A percentile compares a stretch with the other conserved stretches of the same genome.
phyloP scores from a whole-genome alignment of 805 yeast genomes.

The Teunomyces gatunensis region DNA sequence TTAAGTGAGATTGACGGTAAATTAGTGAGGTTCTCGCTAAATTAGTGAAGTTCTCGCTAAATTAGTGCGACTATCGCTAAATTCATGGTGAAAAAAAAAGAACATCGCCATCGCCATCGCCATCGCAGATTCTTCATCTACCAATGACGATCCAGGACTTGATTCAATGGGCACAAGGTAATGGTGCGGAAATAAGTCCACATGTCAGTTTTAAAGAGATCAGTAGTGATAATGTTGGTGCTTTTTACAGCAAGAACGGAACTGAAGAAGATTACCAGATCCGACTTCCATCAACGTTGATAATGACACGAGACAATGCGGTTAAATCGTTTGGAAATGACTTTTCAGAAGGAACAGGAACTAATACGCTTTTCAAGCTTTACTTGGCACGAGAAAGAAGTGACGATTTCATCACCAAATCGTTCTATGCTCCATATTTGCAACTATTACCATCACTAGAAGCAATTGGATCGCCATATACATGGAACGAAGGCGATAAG shows the following conservation, averaged over 20 bases:
- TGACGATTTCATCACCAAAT: conserved; percentile 8
- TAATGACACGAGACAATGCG: conserved; percentile 9
- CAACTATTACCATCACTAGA: conserved; percentile 33
- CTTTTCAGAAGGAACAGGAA: conserved; percentile 14
- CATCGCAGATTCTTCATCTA: background rate
- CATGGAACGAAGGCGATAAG: conserved; percentile 58
- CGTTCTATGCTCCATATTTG: conserved; percentile 29
- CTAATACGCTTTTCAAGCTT: conserved; percentile 34
- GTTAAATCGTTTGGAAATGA: conserved; percentile 7
- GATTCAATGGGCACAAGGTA: conserved; percentile 28
- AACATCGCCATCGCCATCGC: too few relatives aligned
- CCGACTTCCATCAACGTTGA: conserved; percentile 8
- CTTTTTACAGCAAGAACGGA: conserved; percentile 9
- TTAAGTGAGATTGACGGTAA: too few relatives aligned
- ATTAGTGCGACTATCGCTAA: background rate
- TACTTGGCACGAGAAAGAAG: conserved; percentile 31
- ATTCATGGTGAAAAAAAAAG: too few relatives aligned
- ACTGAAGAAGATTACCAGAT: conserved; percentile 7
- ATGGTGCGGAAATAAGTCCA: conserved; percentile 29
- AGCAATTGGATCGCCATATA: conserved; percentile 58
- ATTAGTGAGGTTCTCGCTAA: background rate
- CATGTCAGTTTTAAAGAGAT: conserved; percentile 22
- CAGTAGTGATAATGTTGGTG: conserved; percentile 25
- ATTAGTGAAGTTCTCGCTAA: background rate
- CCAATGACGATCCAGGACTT: conserved; percentile 10